Evolutionary conservation across 2,329 filamentous ascomycete species (phyloP).

Genomic region (Arthrinium puccinioides): DNA sequence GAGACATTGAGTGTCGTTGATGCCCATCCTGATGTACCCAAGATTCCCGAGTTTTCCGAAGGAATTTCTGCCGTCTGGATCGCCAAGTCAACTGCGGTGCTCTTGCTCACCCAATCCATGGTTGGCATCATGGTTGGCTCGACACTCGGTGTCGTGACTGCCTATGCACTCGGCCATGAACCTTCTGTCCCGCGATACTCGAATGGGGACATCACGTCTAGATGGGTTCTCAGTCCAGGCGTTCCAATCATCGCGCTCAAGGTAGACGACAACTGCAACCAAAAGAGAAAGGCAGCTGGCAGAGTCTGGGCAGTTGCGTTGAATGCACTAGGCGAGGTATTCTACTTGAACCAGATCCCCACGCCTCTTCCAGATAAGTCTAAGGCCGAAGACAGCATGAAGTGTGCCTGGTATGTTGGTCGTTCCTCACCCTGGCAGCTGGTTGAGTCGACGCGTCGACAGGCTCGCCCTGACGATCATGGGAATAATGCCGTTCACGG

Average conservation of each 20-base stretch:
- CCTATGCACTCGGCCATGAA: conserved; percentile 66
- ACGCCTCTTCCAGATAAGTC: conserved; percentile 41
- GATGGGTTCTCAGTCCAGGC: conserved; percentile 86
- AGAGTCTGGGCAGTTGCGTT: conserved; percentile 88
- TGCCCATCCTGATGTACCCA: conserved; percentile 67
- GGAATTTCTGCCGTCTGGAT: conserved; percentile 81
- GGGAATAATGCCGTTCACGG: conserved; percentile 60
- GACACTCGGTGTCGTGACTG: conserved; percentile 72
- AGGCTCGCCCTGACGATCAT: conserved; percentile 64
- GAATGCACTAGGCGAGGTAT: conserved; percentile 89
- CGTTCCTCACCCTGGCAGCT: conserved; percentile 75
- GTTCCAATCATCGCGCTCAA: conserved; percentile 82
- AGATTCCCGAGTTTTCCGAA: conserved; percentile 61
- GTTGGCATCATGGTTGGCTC: conserved; percentile 80
- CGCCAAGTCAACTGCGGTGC: conserved; percentile 70
- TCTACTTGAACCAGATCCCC: conserved; percentile 70
- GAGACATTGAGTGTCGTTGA: conserved; percentile 52
- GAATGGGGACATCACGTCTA: conserved; percentile 74
- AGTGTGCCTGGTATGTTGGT: conserved; percentile 72
- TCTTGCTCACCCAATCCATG: conserved; percentile 65
- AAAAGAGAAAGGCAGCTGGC: conserved; percentile 58
- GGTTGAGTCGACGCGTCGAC: conserved; percentile 68
- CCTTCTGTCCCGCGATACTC: conserved; percentile 53
- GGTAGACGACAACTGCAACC: conserved; percentile 75
- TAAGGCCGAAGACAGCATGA: conserved; percentile 49